Conservation (phyloP, 31 red algal genomes). For the Odonthalia washingtoniensis region DNA sequence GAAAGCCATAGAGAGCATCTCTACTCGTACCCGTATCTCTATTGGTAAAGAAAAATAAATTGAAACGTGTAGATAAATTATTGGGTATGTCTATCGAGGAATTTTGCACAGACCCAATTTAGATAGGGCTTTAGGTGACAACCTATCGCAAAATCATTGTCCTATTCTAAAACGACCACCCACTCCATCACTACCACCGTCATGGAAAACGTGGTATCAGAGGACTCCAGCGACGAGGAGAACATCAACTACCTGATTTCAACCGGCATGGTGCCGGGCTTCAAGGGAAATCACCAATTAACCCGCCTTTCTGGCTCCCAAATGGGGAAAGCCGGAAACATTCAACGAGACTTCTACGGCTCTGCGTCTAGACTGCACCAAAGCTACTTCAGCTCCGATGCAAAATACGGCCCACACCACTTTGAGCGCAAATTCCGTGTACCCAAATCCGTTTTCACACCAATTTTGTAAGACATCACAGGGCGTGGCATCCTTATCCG, state of each 20-base stretch:
- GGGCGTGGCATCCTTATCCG: neutral
- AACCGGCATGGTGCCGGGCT: neutral
- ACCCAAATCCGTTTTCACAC: neutral
- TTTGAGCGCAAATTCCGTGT: constrained; percentile 13
- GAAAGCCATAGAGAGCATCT: too few species aligned
- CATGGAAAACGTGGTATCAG: neutral
- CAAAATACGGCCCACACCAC: neutral
- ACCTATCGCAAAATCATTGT: neutral
- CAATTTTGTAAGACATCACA: neutral
- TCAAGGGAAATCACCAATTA: neutral
- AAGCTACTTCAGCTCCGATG: neutral
- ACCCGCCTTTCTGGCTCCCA: neutral
- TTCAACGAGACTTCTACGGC: neutral
- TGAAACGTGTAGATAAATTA: neutral
- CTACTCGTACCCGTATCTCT: neutral
- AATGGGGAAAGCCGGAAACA: neutral
- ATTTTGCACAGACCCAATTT: neutral
- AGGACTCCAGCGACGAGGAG: constrained; percentile 8
- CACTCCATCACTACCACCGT: neutral
- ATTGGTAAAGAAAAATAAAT: neutral
- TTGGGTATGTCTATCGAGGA: neutral
- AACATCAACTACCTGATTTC: too few species aligned
- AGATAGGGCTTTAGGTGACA: neutral
- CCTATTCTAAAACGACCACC: neutral
- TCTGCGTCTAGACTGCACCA: neutral